Evolutionary conservation across 2,329 filamentous ascomycete genomes (phyloP), one percentile per base, ranked within the genome.

Genomic region (Erysiphe neolycopersici): DNA sequence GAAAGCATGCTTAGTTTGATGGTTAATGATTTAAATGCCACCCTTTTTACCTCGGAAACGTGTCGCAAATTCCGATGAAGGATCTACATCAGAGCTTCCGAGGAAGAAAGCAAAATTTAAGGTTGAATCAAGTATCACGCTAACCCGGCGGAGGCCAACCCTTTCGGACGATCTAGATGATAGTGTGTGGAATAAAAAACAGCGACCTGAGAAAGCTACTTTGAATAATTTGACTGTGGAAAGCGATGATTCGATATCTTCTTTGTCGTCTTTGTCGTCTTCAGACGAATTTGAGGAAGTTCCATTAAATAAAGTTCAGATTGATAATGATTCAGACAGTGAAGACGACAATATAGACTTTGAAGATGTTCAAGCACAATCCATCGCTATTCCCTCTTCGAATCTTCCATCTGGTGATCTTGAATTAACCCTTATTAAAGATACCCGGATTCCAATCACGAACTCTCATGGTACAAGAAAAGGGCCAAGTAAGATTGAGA

Each of bases 401-500:
- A 62, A 66, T 42, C 6, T 38, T 8, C 64, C 71, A 1, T 64
- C 71, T 1, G 76, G 75, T 11, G 77, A 84, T 53, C 63, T 91
- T 31, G 76, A 87, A 50, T 62, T 91, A 52, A 87, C 78, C 0
- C 61, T 91, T 29, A 65, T 64, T 32, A 66, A 64, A 50, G 69
- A 72, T 46, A 64, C 67, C 9, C 61, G 68, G 18, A 66, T 76
- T n/a, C 69, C 71, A 0, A 57, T 78, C 26, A 66, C 67, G 10
- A 75, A 76, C 49, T 63, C 69, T 0, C 64, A 71, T 38, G 71
- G 72, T 18, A 64, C 64, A 16, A 93, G 82, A 59, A 93, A 87
- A 56, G 85, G 83, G 0, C 79, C 81, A 0, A 79, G 80, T 2
- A 93, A 93, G 60, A 72, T 79, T 26, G 83, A 94, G 55, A 73